These are phyloP conservation scores for Epichloe gansuensis DNA, from an alignment of 2,329 filamentous ascomycete species.

Conservation along the genomic window DNA sequence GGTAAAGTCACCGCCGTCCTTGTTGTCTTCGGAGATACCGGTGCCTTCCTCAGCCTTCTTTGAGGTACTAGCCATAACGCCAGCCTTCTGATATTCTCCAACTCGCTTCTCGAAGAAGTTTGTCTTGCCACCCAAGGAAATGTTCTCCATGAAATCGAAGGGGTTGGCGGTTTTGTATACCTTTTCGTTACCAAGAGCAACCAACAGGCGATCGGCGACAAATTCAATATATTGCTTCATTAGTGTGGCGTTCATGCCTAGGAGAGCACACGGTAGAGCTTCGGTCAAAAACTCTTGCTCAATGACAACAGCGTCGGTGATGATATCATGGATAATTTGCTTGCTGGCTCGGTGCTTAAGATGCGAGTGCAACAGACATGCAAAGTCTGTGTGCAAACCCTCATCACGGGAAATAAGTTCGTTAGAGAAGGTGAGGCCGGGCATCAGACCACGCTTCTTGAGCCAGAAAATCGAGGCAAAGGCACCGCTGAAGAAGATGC, in stretches of 20 bases:
- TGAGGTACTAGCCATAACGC: constrained; percentile 79
- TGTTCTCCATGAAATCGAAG: constrained; percentile 99
- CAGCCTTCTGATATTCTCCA: constrained; percentile 98
- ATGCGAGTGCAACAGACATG: constrained; percentile 95
- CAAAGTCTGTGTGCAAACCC: constrained; percentile 98
- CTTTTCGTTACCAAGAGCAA: constrained; percentile 90
- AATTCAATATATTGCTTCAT: constrained; percentile 99
- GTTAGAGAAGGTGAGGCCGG: constrained; percentile 97
- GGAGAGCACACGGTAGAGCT: constrained; percentile 78
- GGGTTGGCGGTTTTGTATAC: constrained; percentile 87
- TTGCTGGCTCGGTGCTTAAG: constrained; percentile 81
- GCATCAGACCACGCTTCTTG: constrained; percentile 99
- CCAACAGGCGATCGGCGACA: constrained; percentile 85
- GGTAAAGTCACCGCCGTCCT: constrained; percentile 64
- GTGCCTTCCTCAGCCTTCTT: constrained; percentile 55
- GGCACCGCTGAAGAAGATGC: constrained; percentile 98
- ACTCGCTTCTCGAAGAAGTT: constrained; percentile 99
- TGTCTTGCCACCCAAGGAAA: constrained; percentile 96
- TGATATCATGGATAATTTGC: constrained; percentile 71
- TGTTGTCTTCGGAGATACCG: constrained; percentile 29
- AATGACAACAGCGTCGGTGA: constrained; percentile 83
- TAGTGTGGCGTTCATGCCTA: constrained; percentile 92
- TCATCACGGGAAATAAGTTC: constrained; percentile 99
- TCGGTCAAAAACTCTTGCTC: constrained; percentile 98
- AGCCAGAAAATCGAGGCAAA: constrained; percentile 99